phyloP scores from a whole-genome alignment of 2,329 filamentous ascomycete genomes.

The Xylaria sp. region DNA sequence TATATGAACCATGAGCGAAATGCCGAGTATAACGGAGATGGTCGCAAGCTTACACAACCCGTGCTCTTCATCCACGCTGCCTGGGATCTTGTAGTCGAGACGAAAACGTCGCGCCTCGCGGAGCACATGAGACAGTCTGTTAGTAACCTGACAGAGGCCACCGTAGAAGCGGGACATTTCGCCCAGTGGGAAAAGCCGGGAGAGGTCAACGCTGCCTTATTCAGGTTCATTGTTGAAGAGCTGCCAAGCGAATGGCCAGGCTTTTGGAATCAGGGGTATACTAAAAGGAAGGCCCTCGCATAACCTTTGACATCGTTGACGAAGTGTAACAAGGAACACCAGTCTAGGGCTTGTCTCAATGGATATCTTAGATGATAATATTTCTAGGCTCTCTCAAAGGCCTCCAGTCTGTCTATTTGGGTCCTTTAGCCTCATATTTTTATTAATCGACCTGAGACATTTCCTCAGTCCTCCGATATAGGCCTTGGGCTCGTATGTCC shows the following conservation, averaged over 20 bases:
- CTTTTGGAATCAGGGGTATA: constrained; percentile 27
- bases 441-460: too few species aligned
- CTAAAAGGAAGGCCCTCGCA: constrained; percentile 20
- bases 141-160: constrained; percentile 47
- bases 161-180: constrained; percentile 45
- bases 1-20: constrained; percentile 53
- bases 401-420: too few species aligned
- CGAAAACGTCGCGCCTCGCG: constrained; percentile 40
- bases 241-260: constrained; percentile 30
- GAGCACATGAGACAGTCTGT: constrained; percentile 44
- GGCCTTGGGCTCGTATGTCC: too few species aligned
- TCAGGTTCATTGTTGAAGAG: constrained; percentile 32
- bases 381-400: too few species aligned
- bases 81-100: constrained; percentile 47
- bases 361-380: too few species aligned
- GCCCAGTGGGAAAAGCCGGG: constrained; percentile 40
- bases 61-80: constrained; percentile 44
- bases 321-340: too few species aligned
- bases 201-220: constrained; percentile 36
- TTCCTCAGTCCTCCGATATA: too few species aligned
- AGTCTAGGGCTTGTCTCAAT: too few species aligned
- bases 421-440: too few species aligned
- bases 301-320: too few species aligned
- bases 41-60: constrained; percentile 40
- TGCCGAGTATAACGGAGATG: constrained; percentile 43